Percentiles rank a stretch among this genome's conserved stretches.
Conservation (phyloP, 164 flowering plant species). For the Sextonia rubra region DNA sequence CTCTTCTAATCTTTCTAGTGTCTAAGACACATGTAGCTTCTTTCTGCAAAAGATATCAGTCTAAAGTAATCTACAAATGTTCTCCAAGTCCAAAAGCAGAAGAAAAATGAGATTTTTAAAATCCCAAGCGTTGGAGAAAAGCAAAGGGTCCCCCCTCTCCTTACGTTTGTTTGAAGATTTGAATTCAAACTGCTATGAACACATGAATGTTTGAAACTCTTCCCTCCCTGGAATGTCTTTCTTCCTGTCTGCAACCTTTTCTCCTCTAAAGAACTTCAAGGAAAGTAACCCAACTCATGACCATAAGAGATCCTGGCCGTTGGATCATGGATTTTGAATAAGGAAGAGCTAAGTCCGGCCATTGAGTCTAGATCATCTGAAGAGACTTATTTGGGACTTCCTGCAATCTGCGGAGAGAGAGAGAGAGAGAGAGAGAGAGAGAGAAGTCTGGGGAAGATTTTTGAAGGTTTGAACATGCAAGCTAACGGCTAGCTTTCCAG, state of each 20-base stretch:
- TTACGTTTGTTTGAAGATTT: slow-evolving; percentile 34
- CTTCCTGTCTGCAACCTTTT: slow-evolving; percentile 15
- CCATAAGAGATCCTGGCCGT: not conserved
- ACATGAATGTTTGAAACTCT: slow-evolving; percentile 35
- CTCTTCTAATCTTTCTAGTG: not conserved
- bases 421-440: not conserved
- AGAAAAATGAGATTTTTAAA: slow-evolving; percentile 16
- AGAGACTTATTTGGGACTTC: not conserved
- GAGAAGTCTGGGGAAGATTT: not conserved
- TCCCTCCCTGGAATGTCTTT: slow-evolving; percentile 37
- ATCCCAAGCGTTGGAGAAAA: slow-evolving; percentile 21
- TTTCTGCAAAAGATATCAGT: not conserved
- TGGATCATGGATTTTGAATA: not conserved
- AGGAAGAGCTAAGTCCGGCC: not conserved
- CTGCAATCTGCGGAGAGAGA: too few species aligned
- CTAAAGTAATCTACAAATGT: slow-evolving; percentile 4
- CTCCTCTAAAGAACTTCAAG: slow-evolving; percentile 5
- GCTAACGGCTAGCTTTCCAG: not conserved
- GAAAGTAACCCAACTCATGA: not conserved
- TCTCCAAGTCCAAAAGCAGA: slow-evolving; percentile 2
- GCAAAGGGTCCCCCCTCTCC: slow-evolving; percentile 32
- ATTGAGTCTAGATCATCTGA: not conserved
- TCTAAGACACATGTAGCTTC: not conserved
- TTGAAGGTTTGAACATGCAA: not conserved
- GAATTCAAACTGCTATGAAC: slow-evolving; percentile 26